These are phyloP conservation scores for Russula olivacea DNA, from an alignment of 768 basidiomycete genomes.

Conservation along the genomic window DNA sequence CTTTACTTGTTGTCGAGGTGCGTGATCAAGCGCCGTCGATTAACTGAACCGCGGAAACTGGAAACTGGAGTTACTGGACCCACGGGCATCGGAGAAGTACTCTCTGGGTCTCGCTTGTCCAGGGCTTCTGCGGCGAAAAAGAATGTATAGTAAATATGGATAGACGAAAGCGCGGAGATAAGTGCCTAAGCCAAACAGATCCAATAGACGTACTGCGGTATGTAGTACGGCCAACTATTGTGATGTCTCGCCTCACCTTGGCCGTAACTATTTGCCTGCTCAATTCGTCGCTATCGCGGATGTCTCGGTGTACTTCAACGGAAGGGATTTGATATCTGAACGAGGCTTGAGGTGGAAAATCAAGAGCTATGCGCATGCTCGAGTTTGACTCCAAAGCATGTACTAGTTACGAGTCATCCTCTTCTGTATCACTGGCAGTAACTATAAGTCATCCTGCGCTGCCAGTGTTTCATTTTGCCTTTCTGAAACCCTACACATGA, in stretches of 20 bases:
- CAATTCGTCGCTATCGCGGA: neutral
- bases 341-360: too few relatives aligned
- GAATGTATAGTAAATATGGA: neutral
- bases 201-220: too few relatives aligned
- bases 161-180: neutral
- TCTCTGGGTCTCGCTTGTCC: too few relatives aligned
- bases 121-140: neutral
- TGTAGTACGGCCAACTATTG: neutral
- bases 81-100: too few relatives aligned
- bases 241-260: neutral
- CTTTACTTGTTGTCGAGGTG: neutral
- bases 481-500: too few relatives aligned
- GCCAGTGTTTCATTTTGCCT: too few relatives aligned
- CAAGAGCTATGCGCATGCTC: neutral
- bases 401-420: neutral
- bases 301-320: neutral
- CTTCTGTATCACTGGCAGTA: neutral
- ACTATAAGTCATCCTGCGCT: neutral
- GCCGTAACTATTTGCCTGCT: too few relatives aligned
- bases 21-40: too few relatives aligned
- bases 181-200: neutral
- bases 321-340: too few relatives aligned
- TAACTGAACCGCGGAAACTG: too few relatives aligned
- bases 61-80: too few relatives aligned
- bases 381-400: neutral